Evolutionary conservation across 2,329 filamentous ascomycete genomes (phyloP).

Genomic region (Fusarium acutatum): DNA sequence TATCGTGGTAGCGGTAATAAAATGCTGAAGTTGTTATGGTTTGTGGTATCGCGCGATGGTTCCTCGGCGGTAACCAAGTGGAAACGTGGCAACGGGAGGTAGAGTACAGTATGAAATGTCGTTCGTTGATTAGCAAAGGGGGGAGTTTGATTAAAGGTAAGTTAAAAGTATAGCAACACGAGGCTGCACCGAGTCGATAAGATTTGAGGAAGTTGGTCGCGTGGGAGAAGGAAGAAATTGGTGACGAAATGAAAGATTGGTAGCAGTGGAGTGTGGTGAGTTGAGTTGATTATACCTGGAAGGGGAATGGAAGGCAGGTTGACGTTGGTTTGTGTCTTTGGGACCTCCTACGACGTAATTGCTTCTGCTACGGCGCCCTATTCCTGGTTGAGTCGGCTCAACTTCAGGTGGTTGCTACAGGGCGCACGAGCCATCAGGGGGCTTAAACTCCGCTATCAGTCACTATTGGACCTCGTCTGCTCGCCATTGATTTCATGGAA

Average conservation of each 20-base stretch:
- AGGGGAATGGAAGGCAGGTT: constrained; percentile 19
- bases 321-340: constrained; percentile 7
- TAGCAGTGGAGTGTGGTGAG: constrained; percentile 9
- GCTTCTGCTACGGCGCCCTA: constrained; percentile 28
- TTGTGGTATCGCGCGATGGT: constrained; percentile 36
- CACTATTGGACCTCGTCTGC: neutral
- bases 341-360: constrained; percentile 32
- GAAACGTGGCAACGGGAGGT: constrained; percentile 38
- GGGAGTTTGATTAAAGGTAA: constrained; percentile 13
- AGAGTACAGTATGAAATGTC: constrained; percentile 8
- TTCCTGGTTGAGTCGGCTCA: constrained; percentile 26
- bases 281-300: constrained; percentile 3
- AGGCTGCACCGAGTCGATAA: constrained; percentile 12
- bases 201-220: constrained; percentile 9
- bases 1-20: neutral
- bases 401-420: constrained; percentile 29
- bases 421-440: constrained; percentile 30
- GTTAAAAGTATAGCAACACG: constrained; percentile 8
- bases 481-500: neutral
- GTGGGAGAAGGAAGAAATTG: constrained; percentile 20
- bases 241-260: constrained; percentile 18
- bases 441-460: constrained; percentile 12
- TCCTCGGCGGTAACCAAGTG: constrained; percentile 28
- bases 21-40: neutral
- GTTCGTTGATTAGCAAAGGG: constrained; percentile 7